Conservation (phyloP, 768 basidiomycete genomes). For the Mycena sanguinolenta region DNA sequence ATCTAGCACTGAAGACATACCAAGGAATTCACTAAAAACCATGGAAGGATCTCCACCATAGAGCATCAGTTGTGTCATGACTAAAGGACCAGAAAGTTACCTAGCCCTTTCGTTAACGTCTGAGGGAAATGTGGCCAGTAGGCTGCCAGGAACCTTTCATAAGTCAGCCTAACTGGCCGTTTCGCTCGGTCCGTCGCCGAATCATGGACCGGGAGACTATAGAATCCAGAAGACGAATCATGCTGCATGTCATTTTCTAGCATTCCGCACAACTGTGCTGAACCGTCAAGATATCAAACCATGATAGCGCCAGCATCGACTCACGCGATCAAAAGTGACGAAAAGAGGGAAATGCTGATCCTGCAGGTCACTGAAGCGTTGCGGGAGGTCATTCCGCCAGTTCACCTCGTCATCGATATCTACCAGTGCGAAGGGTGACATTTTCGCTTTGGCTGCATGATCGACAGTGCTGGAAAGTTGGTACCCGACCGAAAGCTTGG, state of each 20-base stretch:
- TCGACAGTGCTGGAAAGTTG: constrained; percentile 2
- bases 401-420: constrained; percentile 58
- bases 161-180: constrained; percentile 22
- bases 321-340: constrained; percentile 72
- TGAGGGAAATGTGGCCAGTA: constrained; percentile 57
- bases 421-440: constrained; percentile 43
- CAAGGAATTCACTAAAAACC: constrained; percentile 77
- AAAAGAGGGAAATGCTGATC: constrained; percentile 80
- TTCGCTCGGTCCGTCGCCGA: not conserved
- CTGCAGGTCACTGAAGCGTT: constrained; percentile 65
- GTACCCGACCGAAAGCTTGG: constrained; percentile 55
- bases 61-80: not conserved
- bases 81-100: constrained; percentile 45
- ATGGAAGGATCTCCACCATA: constrained; percentile 68
- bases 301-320: constrained; percentile 24
- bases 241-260: constrained; percentile 31
- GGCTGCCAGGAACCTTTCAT: constrained; percentile 28
- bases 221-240: constrained; percentile 3
- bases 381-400: constrained; percentile 61
- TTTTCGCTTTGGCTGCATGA: constrained; percentile 26
- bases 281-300: not conserved
- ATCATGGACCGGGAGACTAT: not conserved
- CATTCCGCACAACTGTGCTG: constrained; percentile 13
- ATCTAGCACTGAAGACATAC: too few species aligned
- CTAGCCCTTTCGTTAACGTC: constrained; percentile 62